Percentiles rank a stretch among this genome's conserved stretches.
These are phyloP conservation scores for Trichosporon inkin DNA, from an alignment of 1,284 basidiomycete genomes.

Conservation along the genomic window DNA sequence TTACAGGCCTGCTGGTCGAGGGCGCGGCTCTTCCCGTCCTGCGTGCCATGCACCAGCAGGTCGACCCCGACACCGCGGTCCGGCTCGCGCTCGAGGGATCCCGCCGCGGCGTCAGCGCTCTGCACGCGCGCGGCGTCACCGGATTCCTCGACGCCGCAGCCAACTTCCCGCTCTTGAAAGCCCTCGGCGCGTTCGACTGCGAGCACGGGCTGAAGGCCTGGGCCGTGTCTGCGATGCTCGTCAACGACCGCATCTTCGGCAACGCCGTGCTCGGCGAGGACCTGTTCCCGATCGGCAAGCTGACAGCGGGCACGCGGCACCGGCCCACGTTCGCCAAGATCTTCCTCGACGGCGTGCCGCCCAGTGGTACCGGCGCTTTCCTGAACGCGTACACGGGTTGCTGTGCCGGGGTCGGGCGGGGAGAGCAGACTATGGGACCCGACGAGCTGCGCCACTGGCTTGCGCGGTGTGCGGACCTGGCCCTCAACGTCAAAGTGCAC, in stretches of 20 bases:
- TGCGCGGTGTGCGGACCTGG: background rate
- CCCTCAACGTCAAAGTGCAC: slow-evolving; percentile 8
- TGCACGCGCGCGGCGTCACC: background rate
- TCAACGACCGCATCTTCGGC: slow-evolving; percentile 7
- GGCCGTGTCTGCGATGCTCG: background rate
- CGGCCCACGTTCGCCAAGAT: slow-evolving; percentile 8
- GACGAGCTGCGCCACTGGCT: slow-evolving; percentile 5
- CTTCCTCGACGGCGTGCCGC: slow-evolving; percentile 7
- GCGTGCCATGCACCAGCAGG: too few species aligned
- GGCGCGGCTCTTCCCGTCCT: too few species aligned
- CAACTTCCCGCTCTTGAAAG: background rate
- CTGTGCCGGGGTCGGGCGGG: background rate
- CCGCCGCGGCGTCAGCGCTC: background rate
- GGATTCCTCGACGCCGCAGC: slow-evolving; percentile 7
- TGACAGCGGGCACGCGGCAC: background rate
- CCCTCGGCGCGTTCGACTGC: slow-evolving; percentile 1
- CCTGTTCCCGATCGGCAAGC: slow-evolving; percentile 1
- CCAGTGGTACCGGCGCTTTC: background rate
- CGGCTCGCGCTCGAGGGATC: too few species aligned
- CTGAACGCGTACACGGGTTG: background rate
- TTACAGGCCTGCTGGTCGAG: too few species aligned
- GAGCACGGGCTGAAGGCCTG: background rate
- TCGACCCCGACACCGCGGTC: too few species aligned
- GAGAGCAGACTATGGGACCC: background rate
- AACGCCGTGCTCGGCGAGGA: background rate